A percentile compares a stretch with the other conserved stretches of the same genome.
Conservation (phyloP, 179 eudicot species). For the Actinidia chinensis region DNA sequence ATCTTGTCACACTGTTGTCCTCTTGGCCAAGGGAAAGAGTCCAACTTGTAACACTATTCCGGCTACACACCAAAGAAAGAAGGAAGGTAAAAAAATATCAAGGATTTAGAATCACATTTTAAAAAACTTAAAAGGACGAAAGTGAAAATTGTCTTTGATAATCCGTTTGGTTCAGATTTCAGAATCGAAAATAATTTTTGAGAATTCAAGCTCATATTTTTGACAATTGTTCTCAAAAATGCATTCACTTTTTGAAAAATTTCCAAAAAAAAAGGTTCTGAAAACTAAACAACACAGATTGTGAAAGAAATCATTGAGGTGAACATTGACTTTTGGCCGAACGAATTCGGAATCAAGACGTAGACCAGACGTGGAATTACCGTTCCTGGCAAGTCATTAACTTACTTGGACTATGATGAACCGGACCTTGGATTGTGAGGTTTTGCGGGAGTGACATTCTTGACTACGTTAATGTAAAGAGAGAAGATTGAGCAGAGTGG, state of each 20-base stretch:
- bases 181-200: neutral
- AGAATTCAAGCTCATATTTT: neutral
- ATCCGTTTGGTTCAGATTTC: too few species aligned
- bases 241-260: neutral
- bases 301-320: constrained; percentile 53
- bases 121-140: too few species aligned
- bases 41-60: too few species aligned
- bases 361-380: constrained; percentile 45
- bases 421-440: constrained; percentile 40
- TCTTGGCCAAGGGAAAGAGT: too few species aligned
- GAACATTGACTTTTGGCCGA: constrained; percentile 54
- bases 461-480: neutral
- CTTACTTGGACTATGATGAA: constrained; percentile 62
- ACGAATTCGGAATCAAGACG: constrained; percentile 28
- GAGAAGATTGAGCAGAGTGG: neutral
- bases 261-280: neutral
- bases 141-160: too few species aligned
- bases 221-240: too few species aligned
- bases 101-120: too few species aligned
- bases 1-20: too few species aligned
- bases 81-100: too few species aligned
- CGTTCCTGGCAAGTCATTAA: constrained; percentile 24
- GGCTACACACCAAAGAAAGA: too few species aligned
- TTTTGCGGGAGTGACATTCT: constrained; percentile 37
- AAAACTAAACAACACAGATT: neutral